These are phyloP conservation scores for Venturia nashicola DNA, from an alignment of 2,329 filamentous ascomycete species.

Conservation along the genomic window DNA sequence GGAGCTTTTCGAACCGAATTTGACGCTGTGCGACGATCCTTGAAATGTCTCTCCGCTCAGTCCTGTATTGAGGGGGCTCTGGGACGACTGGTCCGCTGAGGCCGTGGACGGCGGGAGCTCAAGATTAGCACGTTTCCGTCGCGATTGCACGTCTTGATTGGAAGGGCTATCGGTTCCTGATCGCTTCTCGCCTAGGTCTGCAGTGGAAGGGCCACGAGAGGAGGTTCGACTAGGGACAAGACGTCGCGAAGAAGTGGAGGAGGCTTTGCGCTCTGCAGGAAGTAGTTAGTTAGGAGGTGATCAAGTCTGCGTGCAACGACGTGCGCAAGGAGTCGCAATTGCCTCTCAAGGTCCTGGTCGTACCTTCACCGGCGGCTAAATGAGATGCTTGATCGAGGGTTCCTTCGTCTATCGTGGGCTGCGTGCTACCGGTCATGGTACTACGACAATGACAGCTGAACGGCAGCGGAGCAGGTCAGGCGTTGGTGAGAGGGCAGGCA, in stretches of 20 bases:
- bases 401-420: not conserved
- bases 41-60: slow-evolving; percentile 32
- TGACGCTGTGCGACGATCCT: slow-evolving; percentile 30
- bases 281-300: not conserved
- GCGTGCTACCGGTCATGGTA: not conserved
- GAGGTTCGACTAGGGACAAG: slow-evolving; percentile 9
- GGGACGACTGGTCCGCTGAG: slow-evolving; percentile 13
- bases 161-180: slow-evolving; percentile 12
- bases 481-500: not conserved
- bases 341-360: not conserved
- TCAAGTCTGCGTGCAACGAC: not conserved
- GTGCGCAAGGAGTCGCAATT: not conserved
- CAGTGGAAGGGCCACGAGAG: slow-evolving; percentile 15
- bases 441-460: not conserved
- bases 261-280: slow-evolving; percentile 4
- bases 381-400: not conserved
- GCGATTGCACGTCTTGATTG: slow-evolving; percentile 17
- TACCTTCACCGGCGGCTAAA: not conserved
- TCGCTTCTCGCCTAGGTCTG: slow-evolving; percentile 14
- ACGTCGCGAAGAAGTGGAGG: slow-evolving; percentile 5
- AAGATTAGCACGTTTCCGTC: slow-evolving; percentile 25
- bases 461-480: not conserved
- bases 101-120: slow-evolving; percentile 19
- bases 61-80: slow-evolving; percentile 25
- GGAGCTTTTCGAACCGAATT: slow-evolving; percentile 32